Conservation (phyloP, 2,329 filamentous ascomycete genomes). For the Curvularia verruculosa region DNA sequence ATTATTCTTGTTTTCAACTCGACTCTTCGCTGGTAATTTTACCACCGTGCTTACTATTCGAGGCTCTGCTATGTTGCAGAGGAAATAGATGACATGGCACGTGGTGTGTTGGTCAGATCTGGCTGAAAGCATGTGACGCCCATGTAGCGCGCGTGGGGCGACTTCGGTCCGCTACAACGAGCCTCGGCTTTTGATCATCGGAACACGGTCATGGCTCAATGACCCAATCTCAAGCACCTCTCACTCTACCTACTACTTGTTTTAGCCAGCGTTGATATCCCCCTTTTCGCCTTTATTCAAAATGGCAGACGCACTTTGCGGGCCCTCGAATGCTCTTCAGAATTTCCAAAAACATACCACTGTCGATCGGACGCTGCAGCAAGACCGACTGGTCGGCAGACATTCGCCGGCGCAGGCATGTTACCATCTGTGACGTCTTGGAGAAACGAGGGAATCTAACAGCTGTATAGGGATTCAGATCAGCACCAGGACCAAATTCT, state of each 20-base stretch:
- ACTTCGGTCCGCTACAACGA: conserved; percentile 19
- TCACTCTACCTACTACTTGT: conserved; percentile 10
- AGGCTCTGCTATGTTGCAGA: neutral
- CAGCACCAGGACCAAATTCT: conserved; percentile 58
- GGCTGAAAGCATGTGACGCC: conserved; percentile 7
- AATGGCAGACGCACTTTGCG: conserved; percentile 74
- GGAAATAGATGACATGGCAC: neutral
- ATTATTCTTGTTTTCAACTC: neutral
- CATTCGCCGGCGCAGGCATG: conserved; percentile 62
- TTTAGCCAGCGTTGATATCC: conserved; percentile 33
- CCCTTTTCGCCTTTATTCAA: conserved; percentile 10
- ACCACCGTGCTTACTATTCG: neutral
- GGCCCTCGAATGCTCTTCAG: conserved; percentile 76
- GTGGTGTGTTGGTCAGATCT: conserved; percentile 1
- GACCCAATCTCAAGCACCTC: neutral
- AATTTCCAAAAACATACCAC: conserved; percentile 73
- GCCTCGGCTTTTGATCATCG: conserved; percentile 30
- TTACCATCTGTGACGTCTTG: neutral
- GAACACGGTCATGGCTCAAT: conserved; percentile 3
- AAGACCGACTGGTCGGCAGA: conserved; percentile 68
- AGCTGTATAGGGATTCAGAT: conserved; percentile 64
- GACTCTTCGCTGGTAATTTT: conserved; percentile 10
- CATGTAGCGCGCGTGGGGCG: conserved; percentile 9
- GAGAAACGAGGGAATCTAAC: conserved; percentile 12
- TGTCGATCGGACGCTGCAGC: conserved; percentile 72